phyloP scores from a whole-genome alignment of 768 basidiomycete species.

The Galerina sulciceps region DNA sequence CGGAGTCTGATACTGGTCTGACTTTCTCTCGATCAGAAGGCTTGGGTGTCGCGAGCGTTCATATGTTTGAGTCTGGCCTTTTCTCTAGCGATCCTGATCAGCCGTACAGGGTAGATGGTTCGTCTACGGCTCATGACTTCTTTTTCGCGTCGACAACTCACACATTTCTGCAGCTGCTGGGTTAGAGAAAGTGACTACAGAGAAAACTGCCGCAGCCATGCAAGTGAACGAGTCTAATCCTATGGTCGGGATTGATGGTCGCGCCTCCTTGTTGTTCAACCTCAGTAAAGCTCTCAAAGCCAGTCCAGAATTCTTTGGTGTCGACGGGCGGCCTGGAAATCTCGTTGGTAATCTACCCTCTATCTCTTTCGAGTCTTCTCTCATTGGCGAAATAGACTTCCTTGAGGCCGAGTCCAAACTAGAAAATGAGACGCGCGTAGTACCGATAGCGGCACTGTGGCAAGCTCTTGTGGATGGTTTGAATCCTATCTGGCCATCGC shows the following conservation, averaged over 20 bases:
- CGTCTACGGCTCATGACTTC: constrained; percentile 17
- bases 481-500: constrained; percentile 87
- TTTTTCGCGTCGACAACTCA: neutral
- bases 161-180: constrained; percentile 58
- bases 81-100: constrained; percentile 73
- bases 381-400: constrained; percentile 53
- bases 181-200: constrained; percentile 63
- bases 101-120: constrained; percentile 82
- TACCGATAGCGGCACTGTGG: constrained; percentile 85
- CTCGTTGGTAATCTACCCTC: constrained; percentile 61
- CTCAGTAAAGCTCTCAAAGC: constrained; percentile 73
- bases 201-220: constrained; percentile 67
- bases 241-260: constrained; percentile 90
- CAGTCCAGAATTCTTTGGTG: constrained; percentile 73
- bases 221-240: constrained; percentile 82
- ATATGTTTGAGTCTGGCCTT: constrained; percentile 85
- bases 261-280: constrained; percentile 74
- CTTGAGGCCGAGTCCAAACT: constrained; percentile 58
- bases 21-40: constrained; percentile 77
- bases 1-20: constrained; percentile 57
- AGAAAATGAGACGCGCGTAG: constrained; percentile 42
- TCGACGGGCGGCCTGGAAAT: constrained; percentile 78
- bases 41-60: constrained; percentile 85
- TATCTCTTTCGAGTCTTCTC: neutral
- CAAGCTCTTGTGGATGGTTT: constrained; percentile 79